Base-by-base conservation (phyloP, 768 basidiomycete genomes). In the Rhizopogon vulgaris region DNA sequence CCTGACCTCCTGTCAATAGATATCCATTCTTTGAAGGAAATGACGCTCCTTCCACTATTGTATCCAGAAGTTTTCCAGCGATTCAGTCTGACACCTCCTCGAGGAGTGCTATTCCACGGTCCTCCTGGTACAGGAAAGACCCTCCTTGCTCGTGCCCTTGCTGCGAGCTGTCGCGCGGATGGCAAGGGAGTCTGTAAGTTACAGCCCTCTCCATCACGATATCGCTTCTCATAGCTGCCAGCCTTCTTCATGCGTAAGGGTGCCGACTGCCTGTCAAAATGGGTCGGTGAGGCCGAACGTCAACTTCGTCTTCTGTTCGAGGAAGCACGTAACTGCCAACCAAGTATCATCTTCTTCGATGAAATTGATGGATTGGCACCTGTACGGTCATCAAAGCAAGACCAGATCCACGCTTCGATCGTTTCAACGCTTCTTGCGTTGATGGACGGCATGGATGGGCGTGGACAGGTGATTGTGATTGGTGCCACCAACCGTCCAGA, bases 201-300 rank as follows among this genome's bases (percentile, higher is more conserved):
- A 10, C 18, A 43, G n/a, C n/a, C 11, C 22, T 42, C 25, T 32
- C 41, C 42, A 52, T 38, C 32, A 1, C 38, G n/a, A 24, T 24
- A 9, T 17, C 27, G 49, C 28, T 46, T 53, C 17, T 50, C 37
- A 18, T 38, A 27, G 11, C 10, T 52, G 32, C 24, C 58, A 94
- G 94, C 96, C 2, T 99, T 99, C 75, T 99, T 95, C 77, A 98
- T 99, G 96, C 87, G 96, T 45, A 99, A 99, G 71, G 96, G 96
- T 17, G 96, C 96, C 32, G 96, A 99, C 69, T 91, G 90, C 58
- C 77, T 98, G 27, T 94, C 93, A 6, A 99, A 99, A 73, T 99
- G 95, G 95, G 96, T 99, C 11, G 96, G 96, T 48, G 96, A 99
- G 71, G 95, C 96, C 5, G 96, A 98, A 64, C 84, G 96, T 2